phyloP scores from a whole-genome alignment of 1,139 yeast genomes.

The Pichia inconspicua region DNA sequence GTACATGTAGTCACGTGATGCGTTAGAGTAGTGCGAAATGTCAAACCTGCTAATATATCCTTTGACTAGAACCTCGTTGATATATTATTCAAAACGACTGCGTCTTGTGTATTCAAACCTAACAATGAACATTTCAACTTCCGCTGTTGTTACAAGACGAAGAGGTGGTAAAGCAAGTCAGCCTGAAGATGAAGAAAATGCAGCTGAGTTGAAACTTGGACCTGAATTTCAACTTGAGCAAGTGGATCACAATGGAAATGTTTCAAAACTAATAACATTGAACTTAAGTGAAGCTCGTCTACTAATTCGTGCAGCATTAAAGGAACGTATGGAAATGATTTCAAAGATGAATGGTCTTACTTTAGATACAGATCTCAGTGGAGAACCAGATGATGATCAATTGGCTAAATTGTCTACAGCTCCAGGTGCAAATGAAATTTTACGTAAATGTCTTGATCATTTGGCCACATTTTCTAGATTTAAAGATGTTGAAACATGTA shows the following conservation, averaged over 20 bases:
- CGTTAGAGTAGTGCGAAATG: background rate
- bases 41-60: no score
- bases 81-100: no score
- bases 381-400: conserved; percentile 57
- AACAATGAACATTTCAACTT: conserved; percentile 78
- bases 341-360: conserved; percentile 33
- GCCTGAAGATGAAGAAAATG: conserved; percentile 83
- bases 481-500: conserved; percentile 85
- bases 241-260: conserved; percentile 71
- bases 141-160: conserved; percentile 78
- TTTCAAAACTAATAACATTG: conserved; percentile 71
- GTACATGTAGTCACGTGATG: background rate
- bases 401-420: conserved; percentile 64
- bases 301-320: conserved; percentile 81
- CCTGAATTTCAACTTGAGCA: conserved; percentile 85
- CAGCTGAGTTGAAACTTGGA: conserved; percentile 78
- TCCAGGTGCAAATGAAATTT: conserved; percentile 52
- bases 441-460: conserved; percentile 88
- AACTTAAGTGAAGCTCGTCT: conserved; percentile 86
- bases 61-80: no score
- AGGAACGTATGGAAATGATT: conserved; percentile 52
- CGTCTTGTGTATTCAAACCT: no score
- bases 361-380: conserved; percentile 35
- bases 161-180: conserved; percentile 54
- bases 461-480: conserved; percentile 81